These are phyloP conservation scores for Acacia confusa DNA, from an alignment of 306 rosid genomes.

Conservation along the genomic window DNA sequence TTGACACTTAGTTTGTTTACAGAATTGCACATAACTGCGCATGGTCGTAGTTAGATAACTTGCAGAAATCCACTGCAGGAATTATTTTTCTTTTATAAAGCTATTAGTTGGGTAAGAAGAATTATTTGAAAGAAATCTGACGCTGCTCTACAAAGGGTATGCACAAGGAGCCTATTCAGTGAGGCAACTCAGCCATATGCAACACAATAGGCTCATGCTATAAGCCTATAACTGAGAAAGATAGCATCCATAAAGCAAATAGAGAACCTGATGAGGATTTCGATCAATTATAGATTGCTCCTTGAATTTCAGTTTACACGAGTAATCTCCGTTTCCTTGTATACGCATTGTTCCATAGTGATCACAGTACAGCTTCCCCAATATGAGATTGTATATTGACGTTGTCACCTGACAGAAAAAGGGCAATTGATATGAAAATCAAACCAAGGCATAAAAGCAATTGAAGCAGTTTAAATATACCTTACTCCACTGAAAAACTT, in stretches of 20 bases:
- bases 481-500: slow-evolving; percentile 92
- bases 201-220: background rate
- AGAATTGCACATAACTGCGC: background rate
- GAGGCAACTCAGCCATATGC: background rate
- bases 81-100: background rate
- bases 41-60: background rate
- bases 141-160: background rate
- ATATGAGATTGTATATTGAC: slow-evolving; percentile 89
- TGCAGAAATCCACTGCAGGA: background rate
- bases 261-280: slow-evolving; percentile 88
- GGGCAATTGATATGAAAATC: slow-evolving; percentile 31
- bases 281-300: slow-evolving; percentile 95
- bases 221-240: slow-evolving; percentile 16
- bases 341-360: slow-evolving; percentile 96
- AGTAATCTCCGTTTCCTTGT: slow-evolving; percentile 70
- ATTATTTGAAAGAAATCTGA: background rate
- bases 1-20: background rate
- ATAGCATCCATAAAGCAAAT: slow-evolving; percentile 23
- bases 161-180: background rate
- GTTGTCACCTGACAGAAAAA: slow-evolving; percentile 74
- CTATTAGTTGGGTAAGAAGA: background rate
- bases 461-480: slow-evolving; percentile 44
- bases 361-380: slow-evolving; percentile 93
- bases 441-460: slow-evolving; percentile 1
- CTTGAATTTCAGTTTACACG: slow-evolving; percentile 87